These are phyloP conservation scores for Talaromyces nanjingensis DNA, from an alignment of 495 filamentous ascomycete genomes.

Conservation along the genomic window DNA sequence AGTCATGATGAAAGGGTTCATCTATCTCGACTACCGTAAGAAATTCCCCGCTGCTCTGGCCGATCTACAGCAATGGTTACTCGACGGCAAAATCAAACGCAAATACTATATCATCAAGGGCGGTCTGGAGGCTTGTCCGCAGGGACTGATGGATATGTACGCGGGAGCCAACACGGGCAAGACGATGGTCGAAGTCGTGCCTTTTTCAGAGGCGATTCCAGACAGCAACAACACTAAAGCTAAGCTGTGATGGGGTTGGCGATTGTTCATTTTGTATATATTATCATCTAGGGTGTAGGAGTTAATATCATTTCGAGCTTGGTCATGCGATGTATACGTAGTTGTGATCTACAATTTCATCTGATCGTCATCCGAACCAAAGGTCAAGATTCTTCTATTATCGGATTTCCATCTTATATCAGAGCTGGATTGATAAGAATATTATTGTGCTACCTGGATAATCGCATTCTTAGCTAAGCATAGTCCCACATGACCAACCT, in stretches of 20 bases:
- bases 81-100: conserved; percentile 48
- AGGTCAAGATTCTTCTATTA: neutral
- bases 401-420: neutral
- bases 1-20: conserved; percentile 49
- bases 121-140: conserved; percentile 41
- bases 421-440: no score
- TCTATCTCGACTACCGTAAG: conserved; percentile 45
- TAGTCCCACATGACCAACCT: neutral
- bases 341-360: no score
- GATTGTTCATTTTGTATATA: neutral
- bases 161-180: conserved; percentile 46
- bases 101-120: conserved; percentile 49
- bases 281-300: neutral
- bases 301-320: neutral
- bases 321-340: neutral
- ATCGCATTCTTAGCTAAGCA: neutral
- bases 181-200: conserved; percentile 43
- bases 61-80: conserved; percentile 42
- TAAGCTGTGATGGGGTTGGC: neutral
- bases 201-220: conserved; percentile 24
- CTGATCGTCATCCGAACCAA: no score
- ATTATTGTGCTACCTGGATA: no score
- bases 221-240: neutral
- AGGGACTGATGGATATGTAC: conserved; percentile 43
- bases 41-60: conserved; percentile 37